Percentiles rank a stretch among this genome's conserved stretches.
phyloP scores from a whole-genome alignment of 768 basidiomycete genomes.

The Boletus subcaerulescens region DNA sequence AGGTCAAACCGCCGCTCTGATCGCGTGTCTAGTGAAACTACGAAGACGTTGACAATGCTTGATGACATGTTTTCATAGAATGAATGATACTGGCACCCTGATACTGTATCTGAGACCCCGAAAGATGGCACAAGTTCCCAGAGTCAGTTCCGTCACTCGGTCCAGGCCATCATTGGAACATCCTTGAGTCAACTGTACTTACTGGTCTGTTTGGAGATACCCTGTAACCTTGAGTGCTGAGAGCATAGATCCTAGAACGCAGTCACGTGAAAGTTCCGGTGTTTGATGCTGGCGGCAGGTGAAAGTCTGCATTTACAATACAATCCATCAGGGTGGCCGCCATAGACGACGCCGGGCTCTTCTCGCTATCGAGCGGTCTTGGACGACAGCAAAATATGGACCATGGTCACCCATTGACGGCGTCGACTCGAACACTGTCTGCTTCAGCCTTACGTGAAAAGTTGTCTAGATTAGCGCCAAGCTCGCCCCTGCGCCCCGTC shows the following conservation, averaged over 20 bases:
- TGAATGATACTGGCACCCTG: too few relatives aligned
- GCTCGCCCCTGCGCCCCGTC: slow-evolving; percentile 58
- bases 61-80: slow-evolving; percentile 36
- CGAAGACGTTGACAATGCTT: slow-evolving; percentile 62
- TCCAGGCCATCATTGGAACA: too few relatives aligned
- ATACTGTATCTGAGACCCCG: too few relatives aligned
- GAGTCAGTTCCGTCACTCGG: too few relatives aligned
- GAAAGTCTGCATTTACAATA: not conserved
- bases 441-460: slow-evolving; percentile 59
- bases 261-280: too few relatives aligned
- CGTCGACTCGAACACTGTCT: slow-evolving; percentile 52
- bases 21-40: slow-evolving; percentile 83
- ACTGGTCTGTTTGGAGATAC: too few relatives aligned
- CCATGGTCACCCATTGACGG: slow-evolving; percentile 27
- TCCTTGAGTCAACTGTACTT: too few relatives aligned
- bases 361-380: not conserved
- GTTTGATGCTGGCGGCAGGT: too few relatives aligned
- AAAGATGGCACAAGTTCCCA: too few relatives aligned
- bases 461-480: slow-evolving; percentile 54
- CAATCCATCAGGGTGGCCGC: not conserved
- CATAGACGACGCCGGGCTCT: not conserved
- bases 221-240: too few relatives aligned
- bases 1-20: slow-evolving; percentile 86
- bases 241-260: too few relatives aligned
- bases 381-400: slow-evolving; percentile 30